A percentile compares a stretch with the other conserved stretches of the same genome.
phyloP scores from a whole-genome alignment of 2,329 filamentous ascomycete species.

The Aureobasidium lini region DNA sequence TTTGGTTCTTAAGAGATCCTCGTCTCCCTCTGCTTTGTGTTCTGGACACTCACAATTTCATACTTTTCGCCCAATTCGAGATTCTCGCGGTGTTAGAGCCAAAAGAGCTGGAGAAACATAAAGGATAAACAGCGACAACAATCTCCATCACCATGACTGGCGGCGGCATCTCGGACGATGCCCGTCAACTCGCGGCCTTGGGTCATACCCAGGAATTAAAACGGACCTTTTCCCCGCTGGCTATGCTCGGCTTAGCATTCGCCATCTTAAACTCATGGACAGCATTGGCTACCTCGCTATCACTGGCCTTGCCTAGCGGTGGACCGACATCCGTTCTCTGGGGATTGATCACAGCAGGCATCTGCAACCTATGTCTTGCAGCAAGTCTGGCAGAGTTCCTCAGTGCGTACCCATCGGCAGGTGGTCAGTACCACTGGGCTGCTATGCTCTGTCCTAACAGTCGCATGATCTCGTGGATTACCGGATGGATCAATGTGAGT shows the following conservation, averaged over 20 bases:
- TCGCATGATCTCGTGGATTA: slow-evolving; percentile 61
- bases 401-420: slow-evolving; percentile 47
- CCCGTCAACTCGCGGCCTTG: slow-evolving; percentile 43
- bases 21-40: not conserved
- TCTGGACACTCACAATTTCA: not conserved
- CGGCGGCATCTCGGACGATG: slow-evolving; percentile 34
- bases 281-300: slow-evolving; percentile 51
- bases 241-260: slow-evolving; percentile 56
- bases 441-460: slow-evolving; percentile 54
- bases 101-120: not conserved
- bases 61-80: not conserved
- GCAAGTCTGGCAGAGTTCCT: slow-evolving; percentile 61
- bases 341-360: slow-evolving; percentile 51
- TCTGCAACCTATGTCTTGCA: slow-evolving; percentile 64
- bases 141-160: not conserved
- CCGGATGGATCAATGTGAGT: slow-evolving; percentile 58
- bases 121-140: not conserved
- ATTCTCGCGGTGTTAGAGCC: not conserved
- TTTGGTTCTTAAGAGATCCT: not conserved
- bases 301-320: slow-evolving; percentile 59
- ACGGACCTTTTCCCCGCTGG: slow-evolving; percentile 50
- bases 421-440: slow-evolving; percentile 59
- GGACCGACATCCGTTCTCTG: slow-evolving; percentile 66
- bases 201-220: slow-evolving; percentile 53
- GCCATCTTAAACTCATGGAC: slow-evolving; percentile 59